These are phyloP conservation scores for Colletotrichum sp. DNA, from an alignment of 2,329 filamentous ascomycete genomes.

Conservation along the genomic window DNA sequence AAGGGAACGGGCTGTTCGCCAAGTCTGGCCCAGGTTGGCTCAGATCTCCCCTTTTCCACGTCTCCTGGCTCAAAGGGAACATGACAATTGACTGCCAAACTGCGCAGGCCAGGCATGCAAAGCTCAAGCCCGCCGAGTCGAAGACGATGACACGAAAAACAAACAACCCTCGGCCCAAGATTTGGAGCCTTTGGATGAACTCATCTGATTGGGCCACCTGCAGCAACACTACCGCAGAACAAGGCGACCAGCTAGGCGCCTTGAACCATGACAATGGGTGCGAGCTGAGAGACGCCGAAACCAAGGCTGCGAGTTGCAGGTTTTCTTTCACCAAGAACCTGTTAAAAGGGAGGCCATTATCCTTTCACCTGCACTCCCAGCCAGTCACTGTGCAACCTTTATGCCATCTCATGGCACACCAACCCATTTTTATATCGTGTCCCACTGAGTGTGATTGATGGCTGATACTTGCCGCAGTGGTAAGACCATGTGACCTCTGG, in stretches of 20 bases:
- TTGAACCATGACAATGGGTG: neutral
- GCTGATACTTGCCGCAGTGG: neutral
- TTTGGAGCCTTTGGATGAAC: neutral
- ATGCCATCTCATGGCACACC: neutral
- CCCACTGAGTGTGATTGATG: neutral
- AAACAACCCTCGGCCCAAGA: neutral
- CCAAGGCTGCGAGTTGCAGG: neutral
- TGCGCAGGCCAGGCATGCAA: neutral
- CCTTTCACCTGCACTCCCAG: neutral
- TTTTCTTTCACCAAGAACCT: neutral
- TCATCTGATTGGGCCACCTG: neutral
- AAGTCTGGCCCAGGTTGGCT: neutral
- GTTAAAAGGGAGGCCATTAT: neutral
- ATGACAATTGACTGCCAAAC: neutral
- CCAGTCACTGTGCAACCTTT: neutral
- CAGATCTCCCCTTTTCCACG: neutral
- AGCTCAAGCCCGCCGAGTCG: neutral
- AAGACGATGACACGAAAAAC: neutral
- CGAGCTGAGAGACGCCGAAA: neutral
- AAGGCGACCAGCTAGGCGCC: neutral
- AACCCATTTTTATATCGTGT: neutral
- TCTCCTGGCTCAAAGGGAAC: neutral
- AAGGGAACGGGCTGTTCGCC: neutral
- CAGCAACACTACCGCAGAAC: neutral
- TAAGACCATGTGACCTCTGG: neutral